Evolutionary conservation across 2,329 filamentous ascomycete species (phyloP), one percentile per base, ranked within the genome.

Genomic region (Lecanicillium sp.): DNA sequence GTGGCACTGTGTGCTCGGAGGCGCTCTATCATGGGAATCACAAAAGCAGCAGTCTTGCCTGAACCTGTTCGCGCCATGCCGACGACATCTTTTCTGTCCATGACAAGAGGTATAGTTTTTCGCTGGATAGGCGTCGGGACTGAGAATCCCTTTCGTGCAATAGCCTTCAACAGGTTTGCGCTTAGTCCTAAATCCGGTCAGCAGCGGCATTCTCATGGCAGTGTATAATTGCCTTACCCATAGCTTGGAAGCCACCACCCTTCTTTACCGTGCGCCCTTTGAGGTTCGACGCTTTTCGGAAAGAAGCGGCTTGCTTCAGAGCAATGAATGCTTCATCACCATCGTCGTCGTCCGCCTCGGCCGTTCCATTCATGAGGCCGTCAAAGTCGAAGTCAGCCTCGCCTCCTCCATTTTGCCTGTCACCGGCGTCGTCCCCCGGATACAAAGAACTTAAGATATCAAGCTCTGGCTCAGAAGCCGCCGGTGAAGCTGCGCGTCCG

Each of bases 21-120:
- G 48, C 83, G 85, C 66, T 98, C 87, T 44, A 98, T 88, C 90
- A 98, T 95, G 31, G 92, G 92, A 47, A 98, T 94, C 18, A 96
- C 88, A 60, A 98, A 98, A 16, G 92, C 92, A 1, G 89, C 92
- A 1, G 94, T 98, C 69, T 98, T 98, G 67, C 92, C 92, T 15
- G 89, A 96, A 57, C 92, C 92, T n/a, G 94, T 98, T 48, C 94
- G 75, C 7, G 92, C 92, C 92, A 98, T 98, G 48, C 89, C 94
- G 17, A 98, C 90, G n/a, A 96, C 85, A 71, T 98, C 92, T 63
- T 88, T 85, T 38, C 83, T 78, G 45, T 94, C 85, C 50, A 96
- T 70, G 40, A 98, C 79, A 40, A 96, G 70, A 4, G 92, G 94
- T 34, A 98, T 95, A 2, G 92, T 86, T 63, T 96, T 96, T 50